Evolutionary conservation across 164 flowering plant genomes (phyloP).

Genomic region (Stephania cephalantha): DNA sequence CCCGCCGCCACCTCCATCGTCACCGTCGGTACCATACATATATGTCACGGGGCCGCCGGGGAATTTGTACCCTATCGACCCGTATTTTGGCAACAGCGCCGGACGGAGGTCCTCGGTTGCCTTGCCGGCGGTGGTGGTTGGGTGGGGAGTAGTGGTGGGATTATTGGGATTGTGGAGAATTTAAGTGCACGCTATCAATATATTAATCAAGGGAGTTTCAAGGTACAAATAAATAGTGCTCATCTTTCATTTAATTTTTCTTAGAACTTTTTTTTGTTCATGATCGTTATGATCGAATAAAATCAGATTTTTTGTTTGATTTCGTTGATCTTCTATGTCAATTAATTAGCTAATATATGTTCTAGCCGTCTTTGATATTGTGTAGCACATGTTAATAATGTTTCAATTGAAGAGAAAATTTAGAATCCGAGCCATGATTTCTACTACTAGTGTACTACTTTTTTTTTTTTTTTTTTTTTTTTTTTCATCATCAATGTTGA

Average conservation of each 20-base stretch:
- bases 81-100: background rate
- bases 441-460: too few relatives aligned
- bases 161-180: background rate
- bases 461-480: too few relatives aligned
- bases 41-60: slow-evolving; percentile 8
- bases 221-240: background rate
- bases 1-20: slow-evolving; percentile 18
- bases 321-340: background rate
- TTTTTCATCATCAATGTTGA: too few relatives aligned
- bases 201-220: background rate
- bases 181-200: background rate
- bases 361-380: too few relatives aligned
- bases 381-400: too few relatives aligned
- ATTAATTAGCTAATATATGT: too few relatives aligned
- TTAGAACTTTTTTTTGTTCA: too few relatives aligned
- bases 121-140: background rate
- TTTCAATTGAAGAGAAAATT: too few relatives aligned
- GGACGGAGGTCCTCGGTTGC: background rate
- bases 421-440: too few relatives aligned
- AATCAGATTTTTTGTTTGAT: background rate
- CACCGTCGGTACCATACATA: slow-evolving; percentile 13
- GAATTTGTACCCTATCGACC: slow-evolving; percentile 12
- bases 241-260: too few relatives aligned
- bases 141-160: background rate
- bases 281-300: background rate